Conservation (phyloP, 1,284 basidiomycete genomes). For the Cutaneotrichosporon dermatis region DNA sequence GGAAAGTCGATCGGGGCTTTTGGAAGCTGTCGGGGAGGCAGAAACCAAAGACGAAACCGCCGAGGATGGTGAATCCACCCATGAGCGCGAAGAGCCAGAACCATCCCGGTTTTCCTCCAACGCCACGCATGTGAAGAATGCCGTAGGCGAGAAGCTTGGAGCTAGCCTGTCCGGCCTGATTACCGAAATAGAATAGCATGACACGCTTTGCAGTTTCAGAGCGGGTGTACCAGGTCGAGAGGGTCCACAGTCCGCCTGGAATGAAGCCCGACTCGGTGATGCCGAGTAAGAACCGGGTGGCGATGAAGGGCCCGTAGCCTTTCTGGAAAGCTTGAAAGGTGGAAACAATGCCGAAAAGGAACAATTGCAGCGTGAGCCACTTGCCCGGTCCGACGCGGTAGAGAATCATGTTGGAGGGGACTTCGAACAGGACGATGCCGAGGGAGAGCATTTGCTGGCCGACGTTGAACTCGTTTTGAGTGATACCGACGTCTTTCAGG, state of each 20-base stretch:
- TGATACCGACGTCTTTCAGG: slow-evolving; percentile 33
- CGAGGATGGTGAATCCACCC: slow-evolving; percentile 29
- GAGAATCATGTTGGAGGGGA: slow-evolving; percentile 31
- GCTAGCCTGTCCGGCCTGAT: slow-evolving; percentile 20
- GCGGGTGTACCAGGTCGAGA: slow-evolving; percentile 27
- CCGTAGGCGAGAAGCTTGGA: slow-evolving; percentile 30
- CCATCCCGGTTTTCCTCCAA: slow-evolving; percentile 26
- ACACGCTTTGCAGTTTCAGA: slow-evolving; percentile 30
- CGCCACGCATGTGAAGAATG: slow-evolving; percentile 31
- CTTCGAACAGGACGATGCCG: slow-evolving; percentile 37
- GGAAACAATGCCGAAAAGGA: slow-evolving; percentile 30
- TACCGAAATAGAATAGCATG: slow-evolving; percentile 35
- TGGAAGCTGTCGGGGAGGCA: slow-evolving; percentile 31
- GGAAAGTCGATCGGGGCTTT: slow-evolving; percentile 23
- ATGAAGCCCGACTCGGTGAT: slow-evolving; percentile 32
- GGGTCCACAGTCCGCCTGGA: slow-evolving; percentile 25
- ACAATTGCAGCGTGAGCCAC: slow-evolving; percentile 30
- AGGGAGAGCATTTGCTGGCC: slow-evolving; percentile 36
- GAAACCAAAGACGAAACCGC: slow-evolving; percentile 30
- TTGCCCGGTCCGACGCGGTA: slow-evolving; percentile 24
- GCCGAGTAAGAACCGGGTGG: slow-evolving; percentile 30
- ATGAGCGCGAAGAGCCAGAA: slow-evolving; percentile 29
- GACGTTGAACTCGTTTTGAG: slow-evolving; percentile 36
- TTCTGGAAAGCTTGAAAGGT: slow-evolving; percentile 36
- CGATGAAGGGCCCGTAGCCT: slow-evolving; percentile 30